These are phyloP conservation scores for Rheum nobile DNA, from an alignment of 148 eudicot genomes.

Conservation along the genomic window DNA sequence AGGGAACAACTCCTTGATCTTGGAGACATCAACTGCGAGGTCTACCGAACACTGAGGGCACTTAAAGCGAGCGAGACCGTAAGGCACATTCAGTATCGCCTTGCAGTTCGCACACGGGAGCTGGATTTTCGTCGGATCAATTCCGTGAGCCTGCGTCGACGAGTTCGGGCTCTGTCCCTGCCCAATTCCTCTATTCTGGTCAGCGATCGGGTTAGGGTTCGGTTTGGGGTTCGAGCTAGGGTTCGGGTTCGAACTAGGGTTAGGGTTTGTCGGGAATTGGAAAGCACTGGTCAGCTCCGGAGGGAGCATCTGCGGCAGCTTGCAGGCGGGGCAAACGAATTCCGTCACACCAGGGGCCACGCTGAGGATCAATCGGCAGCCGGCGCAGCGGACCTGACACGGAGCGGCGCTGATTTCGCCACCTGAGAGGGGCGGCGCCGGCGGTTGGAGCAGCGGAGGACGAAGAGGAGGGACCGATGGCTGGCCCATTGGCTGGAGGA, in stretches of 20 bases:
- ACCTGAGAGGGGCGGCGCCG: conserved; percentile 14
- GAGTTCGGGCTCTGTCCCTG: conserved; percentile 20
- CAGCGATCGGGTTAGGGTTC: conserved; percentile 17
- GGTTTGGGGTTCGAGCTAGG: conserved; percentile 18
- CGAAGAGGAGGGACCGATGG: conserved; percentile 27
- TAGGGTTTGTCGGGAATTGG: conserved; percentile 18
- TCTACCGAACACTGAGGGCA: conserved; percentile 81
- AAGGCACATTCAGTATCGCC: conserved; percentile 86
- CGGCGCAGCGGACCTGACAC: conserved; percentile 87
- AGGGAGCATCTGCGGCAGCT: conserved; percentile 78
- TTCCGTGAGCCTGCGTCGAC: conserved; percentile 55
- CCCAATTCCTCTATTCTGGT: conserved; percentile 20
- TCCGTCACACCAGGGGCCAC: conserved; percentile 62
- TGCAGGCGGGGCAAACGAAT: conserved; percentile 76
- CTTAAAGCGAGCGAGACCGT: conserved; percentile 66
- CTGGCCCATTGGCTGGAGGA: not conserved
- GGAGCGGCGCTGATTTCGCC: conserved; percentile 18
- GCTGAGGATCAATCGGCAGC: conserved; percentile 60
- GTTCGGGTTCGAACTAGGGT: conserved; percentile 20
- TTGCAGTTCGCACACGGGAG: conserved; percentile 89
- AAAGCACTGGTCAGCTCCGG: conserved; percentile 26
- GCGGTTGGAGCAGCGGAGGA: conserved; percentile 15
- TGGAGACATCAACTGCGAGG: conserved; percentile 67
- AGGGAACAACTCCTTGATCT: conserved; percentile 39
- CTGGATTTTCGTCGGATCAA: conserved; percentile 77